Evolutionary conservation across 176 grass and related monocot genomes (phyloP).

Genomic region (Alloteropsis semialata): DNA sequence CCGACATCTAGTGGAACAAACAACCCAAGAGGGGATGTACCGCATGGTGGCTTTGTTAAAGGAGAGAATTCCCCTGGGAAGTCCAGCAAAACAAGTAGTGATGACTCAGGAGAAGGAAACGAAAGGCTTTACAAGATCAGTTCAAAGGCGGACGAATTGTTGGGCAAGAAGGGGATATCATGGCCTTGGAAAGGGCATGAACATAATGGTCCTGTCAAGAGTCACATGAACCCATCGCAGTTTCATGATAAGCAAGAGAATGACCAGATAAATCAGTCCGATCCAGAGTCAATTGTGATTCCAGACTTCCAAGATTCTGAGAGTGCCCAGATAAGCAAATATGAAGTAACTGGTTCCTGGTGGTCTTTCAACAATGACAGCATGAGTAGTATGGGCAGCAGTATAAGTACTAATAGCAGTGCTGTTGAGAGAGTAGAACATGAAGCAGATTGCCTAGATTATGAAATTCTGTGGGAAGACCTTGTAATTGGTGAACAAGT

Average conservation of each 20-base stretch:
- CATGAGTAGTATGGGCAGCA: slow-evolving; percentile 69
- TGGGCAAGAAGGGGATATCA: slow-evolving; percentile 54
- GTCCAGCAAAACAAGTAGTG: slow-evolving; percentile 41
- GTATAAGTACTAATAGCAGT: slow-evolving; percentile 57
- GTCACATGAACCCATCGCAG: slow-evolving; percentile 29
- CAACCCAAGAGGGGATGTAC: slow-evolving; percentile 9
- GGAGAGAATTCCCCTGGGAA: slow-evolving; percentile 31
- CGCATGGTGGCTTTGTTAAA: slow-evolving; percentile 2
- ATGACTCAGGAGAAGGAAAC: slow-evolving; percentile 56
- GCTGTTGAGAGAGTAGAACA: slow-evolving; percentile 56
- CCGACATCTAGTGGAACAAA: slow-evolving; percentile 45
- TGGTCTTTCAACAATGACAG: slow-evolving; percentile 70
- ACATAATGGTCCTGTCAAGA: slow-evolving; percentile 34
- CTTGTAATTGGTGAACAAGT: slow-evolving; percentile 85
- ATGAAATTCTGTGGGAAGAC: slow-evolving; percentile 89
- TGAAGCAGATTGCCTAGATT: slow-evolving; percentile 82
- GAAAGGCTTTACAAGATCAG: slow-evolving; percentile 54
- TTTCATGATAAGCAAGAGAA: slow-evolving; percentile 56
- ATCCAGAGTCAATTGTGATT: slow-evolving; percentile 45
- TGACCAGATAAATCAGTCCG: slow-evolving; percentile 22
- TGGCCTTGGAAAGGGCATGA: slow-evolving; percentile 79
- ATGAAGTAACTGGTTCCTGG: slow-evolving; percentile 69
- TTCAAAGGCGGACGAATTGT: slow-evolving; percentile 63
- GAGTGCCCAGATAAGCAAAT: slow-evolving; percentile 26
- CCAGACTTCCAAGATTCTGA: slow-evolving; percentile 38